phyloP scores from a whole-genome alignment of 1,284 basidiomycete species.

The Irpex sp. region DNA sequence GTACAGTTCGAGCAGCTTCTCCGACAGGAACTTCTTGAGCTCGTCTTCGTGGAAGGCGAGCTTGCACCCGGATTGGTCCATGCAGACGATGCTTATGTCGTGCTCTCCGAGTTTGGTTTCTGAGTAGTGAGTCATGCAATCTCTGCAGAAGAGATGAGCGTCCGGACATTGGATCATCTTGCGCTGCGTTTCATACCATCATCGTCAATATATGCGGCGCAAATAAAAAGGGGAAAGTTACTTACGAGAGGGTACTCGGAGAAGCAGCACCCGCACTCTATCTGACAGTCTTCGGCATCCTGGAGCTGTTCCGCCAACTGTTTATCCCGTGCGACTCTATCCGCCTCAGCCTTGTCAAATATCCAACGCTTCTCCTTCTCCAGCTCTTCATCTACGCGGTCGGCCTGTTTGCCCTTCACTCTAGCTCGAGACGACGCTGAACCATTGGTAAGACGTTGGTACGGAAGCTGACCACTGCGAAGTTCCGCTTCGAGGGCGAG shows the following conservation, averaged over 20 bases:
- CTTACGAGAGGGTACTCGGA: constrained; percentile 45
- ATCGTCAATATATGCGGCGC: constrained; percentile 6
- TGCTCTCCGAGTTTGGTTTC: constrained; percentile 33
- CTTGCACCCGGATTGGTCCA: constrained; percentile 75
- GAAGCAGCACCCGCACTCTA: constrained; percentile 87
- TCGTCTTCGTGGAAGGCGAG: constrained; percentile 66
- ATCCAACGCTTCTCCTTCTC: constrained; percentile 43
- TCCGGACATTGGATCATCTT: constrained; percentile 85
- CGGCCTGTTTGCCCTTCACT: constrained; percentile 26
- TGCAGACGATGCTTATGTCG: constrained; percentile 61
- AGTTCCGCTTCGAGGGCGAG: constrained; percentile 40
- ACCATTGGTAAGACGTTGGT: constrained; percentile 15
- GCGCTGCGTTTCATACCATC: constrained; percentile 39
- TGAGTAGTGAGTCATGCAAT: constrained; percentile 39
- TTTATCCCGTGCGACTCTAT: constrained; percentile 26
- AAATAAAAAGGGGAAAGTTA: not conserved
- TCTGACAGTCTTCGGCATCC: constrained; percentile 43
- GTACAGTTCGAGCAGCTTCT: constrained; percentile 66
- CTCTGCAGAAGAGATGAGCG: constrained; percentile 51
- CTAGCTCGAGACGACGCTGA: constrained; percentile 19
- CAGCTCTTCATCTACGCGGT: constrained; percentile 31
- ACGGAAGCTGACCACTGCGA: constrained; percentile 31
- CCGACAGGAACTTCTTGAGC: constrained; percentile 56
- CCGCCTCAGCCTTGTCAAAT: constrained; percentile 28
- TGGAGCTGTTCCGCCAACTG: constrained; percentile 21